phyloP scores from a whole-genome alignment of 306 rosid species.

The Gillenia trifoliata region DNA sequence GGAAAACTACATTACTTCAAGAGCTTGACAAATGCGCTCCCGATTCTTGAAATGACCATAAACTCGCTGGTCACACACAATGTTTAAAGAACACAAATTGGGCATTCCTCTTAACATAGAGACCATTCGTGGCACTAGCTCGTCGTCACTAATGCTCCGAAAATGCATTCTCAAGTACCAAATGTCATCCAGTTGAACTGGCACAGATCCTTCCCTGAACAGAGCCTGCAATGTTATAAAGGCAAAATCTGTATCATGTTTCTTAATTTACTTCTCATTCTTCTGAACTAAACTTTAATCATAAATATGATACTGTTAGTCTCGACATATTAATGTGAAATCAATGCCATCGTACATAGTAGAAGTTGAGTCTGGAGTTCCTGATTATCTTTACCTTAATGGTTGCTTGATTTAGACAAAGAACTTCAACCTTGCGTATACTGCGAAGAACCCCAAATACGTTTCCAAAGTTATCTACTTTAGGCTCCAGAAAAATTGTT shows the following conservation, averaged over 20 bases:
- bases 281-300: background rate
- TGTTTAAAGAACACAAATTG: background rate
- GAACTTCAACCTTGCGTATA: background rate
- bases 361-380: background rate
- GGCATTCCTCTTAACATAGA: slow-evolving; percentile 2
- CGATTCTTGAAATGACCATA: background rate
- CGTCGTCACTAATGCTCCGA: background rate
- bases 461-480: background rate
- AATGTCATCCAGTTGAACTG: background rate
- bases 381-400: background rate
- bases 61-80: background rate
- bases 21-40: background rate
- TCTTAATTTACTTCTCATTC: background rate
- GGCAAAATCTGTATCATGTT: background rate
- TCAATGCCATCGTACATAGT: background rate
- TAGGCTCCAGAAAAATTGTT: background rate
- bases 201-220: background rate
- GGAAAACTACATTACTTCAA: background rate
- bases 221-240: background rate
- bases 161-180: background rate
- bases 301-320: background rate
- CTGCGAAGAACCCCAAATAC: background rate
- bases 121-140: background rate
- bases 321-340: no score
- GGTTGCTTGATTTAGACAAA: background rate